A percentile compares a stretch with the other conserved stretches of the same genome.
phyloP scores from a whole-genome alignment of 371 early-diverging fungal genomes.

The Dipsacomyces acuminosporus region DNA sequence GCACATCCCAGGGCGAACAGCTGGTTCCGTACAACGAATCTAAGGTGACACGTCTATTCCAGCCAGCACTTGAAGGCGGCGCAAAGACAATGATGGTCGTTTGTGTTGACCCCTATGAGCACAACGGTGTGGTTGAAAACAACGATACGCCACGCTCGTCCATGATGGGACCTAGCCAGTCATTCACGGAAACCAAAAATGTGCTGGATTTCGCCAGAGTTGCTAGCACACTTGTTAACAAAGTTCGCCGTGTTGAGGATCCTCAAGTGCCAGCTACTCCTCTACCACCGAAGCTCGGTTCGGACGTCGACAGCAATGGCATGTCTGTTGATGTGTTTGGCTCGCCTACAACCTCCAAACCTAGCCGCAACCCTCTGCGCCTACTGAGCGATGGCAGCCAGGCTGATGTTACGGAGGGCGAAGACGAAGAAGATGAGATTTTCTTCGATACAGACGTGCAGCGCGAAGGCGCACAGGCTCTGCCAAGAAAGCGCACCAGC shows the following conservation, averaged over 20 bases:
- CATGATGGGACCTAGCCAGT: neutral
- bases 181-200: constrained; percentile 56
- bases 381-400: too few species aligned
- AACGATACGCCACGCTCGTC: constrained; percentile 3
- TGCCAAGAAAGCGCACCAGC: constrained; percentile 9
- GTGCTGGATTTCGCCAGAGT: constrained; percentile 68
- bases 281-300: too few species aligned
- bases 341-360: too few species aligned
- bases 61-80: constrained; percentile 63
- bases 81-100: constrained; percentile 66
- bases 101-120: constrained; percentile 63
- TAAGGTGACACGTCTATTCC: constrained; percentile 66
- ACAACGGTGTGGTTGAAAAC: constrained; percentile 5
- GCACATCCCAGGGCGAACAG: constrained; percentile 26
- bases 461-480: constrained; percentile 6
- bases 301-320: too few species aligned
- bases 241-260: constrained; percentile 24
- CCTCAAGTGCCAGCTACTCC: neutral
- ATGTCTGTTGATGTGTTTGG: too few species aligned
- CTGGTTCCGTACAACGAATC: constrained; percentile 67
- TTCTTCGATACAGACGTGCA: constrained; percentile 21
- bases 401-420: neutral
- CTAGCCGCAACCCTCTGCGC: too few species aligned
- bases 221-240: constrained; percentile 53
- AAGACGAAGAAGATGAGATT: constrained; percentile 24